Evolutionary conservation across 106 monocot species (phyloP), one percentile per base, ranked within the genome.

Genomic region (Chionographis japonica): DNA sequence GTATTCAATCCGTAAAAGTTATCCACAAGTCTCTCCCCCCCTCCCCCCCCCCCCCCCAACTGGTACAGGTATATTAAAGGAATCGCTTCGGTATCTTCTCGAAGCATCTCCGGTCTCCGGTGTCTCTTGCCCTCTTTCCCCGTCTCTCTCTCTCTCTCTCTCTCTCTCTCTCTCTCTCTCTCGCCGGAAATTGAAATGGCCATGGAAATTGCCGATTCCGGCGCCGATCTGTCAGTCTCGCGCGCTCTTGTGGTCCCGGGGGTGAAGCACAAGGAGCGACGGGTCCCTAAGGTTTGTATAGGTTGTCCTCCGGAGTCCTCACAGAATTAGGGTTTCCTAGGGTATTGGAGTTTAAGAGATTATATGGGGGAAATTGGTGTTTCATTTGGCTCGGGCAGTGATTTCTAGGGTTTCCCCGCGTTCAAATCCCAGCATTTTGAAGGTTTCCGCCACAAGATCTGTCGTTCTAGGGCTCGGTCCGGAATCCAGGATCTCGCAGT

Each of bases 311-410:
- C 59, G 60, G 42, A 36, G 50, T 16, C 19, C 5, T 52, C 9
- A 40, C 54, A 52, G 52, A 60, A 78, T 37, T 73, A 72, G 66
- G 73, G 62, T 75, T 64, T 62, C 18, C 18, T 59, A 20, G 19
- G 46, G 4, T 15, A 2, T 40, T 69, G 12, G 51, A 40, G 52
- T 61, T 58, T 37, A 65, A 12, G 51, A n/a, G 37, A 37, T 4
- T 3, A 20, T 6, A 39, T 27, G 13, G 41, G 2, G 20, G 35
- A 37, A 59, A 57, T 12, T 8, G 14, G n/a, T 19, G 37, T n/a
- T 37, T 4, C 17, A 3, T 4, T 37, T 50, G 15, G 50, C 12
- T 37, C 3, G 41, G 67, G 11, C 49, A 37, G 27, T n/a, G 16
- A 41, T 43, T 51, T 75, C 42, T 57, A 11, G 11, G 46, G 62